Evolutionary conservation across 371 early-diverging fungal species (phyloP), one percentile per base, ranked within the genome.

Genomic region (Mucor sp.): DNA sequence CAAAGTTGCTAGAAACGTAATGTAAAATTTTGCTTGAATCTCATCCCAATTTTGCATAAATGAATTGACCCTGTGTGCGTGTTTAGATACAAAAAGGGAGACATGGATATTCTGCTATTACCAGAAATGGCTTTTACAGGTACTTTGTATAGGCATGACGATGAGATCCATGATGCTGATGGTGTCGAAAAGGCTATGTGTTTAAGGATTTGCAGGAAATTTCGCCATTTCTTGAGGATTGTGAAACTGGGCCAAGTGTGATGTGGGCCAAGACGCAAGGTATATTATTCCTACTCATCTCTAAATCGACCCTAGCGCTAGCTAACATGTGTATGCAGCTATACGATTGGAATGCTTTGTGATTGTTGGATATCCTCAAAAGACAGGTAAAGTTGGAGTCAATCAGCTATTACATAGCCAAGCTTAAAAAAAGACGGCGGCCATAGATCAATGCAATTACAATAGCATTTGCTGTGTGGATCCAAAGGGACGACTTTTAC

Each of bases 91-190:
- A 69, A 62, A n/a, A 75, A 82, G n/a, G 84, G 78, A 2, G 85
- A 88, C 53, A 83, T 91, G 4, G 90, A 90, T 66, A 62, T 92
- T 4, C 70, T 94, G 9, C 77, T 92, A 4, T 76, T 94, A 37
- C 91, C 94, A 0, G 94, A 94, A 73, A 86, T 94, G 90, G 88
- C 89, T 4, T 91, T 92, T 62, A 82, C 91, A 41, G 93, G 91
- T 83, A 78, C 23, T 58, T 60, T 27, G 3, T 2, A 48, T 21
- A 55, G 17, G n/a, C n/a, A 6, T 30, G 41, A 17, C 9, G 41
- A 1, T 41, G 41, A 17, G 5, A 5, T 41, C 14, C 15, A 41
- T 41, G 5, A 41, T 17, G 41, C 41, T 43, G 3, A 41, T 15
- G 27, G 5, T 9, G 21, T 14, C 8, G n/a, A 47, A 63, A 62